Base-by-base conservation (phyloP, 1,284 basidiomycete genomes). In the Ustilago loliicola region DNA sequence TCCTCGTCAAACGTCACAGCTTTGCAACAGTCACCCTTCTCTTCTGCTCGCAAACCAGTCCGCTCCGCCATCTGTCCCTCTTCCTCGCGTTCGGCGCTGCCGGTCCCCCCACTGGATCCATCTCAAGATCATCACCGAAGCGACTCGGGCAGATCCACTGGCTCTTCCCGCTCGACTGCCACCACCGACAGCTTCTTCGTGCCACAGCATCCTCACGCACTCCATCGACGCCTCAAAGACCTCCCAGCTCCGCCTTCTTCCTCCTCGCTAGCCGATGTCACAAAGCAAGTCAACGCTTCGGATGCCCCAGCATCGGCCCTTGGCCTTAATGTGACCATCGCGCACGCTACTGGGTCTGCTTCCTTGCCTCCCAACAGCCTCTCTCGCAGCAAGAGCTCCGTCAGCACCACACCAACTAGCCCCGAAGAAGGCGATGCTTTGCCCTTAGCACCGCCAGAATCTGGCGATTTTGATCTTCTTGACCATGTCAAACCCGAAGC, bases 361-460 rank as follows among this genome's bases (percentile, higher is more conserved):
- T 17, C 54, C 8, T 36, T 59, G 3, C 70, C 61, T 23, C 17
- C 63, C 1, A 11, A 62, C 21, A 38, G 30, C 8, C 66, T 77
- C 27, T 57, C 30, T 27, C 66, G 75, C 55, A 68, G 72, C 57
- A 65, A 70, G 32, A 78, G 75, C 64, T 78, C 72, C 19, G 51
- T 69, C 45, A 73, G 71, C 65, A 78, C 75, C 6, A 79, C 74
- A 32, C 77, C 77, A 7, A 79, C 70, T 1, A 79, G 73, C 36
- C 77, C 75, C 8, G 77, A 66, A 34, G 74, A 79, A 36, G 74
- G 45, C 2, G 55, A 36, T 21, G 57, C 53, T 13, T 64, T 60
- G 21, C 56, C 60, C 1, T 54, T 69, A 29, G 70, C 21, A 10
- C 30, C 25, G 3, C 52, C 63, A 3, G 50, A 23, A 2, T 36